These are phyloP conservation scores for Phaeolepiota aurea DNA, from an alignment of 768 basidiomycete genomes.

Conservation along the genomic window DNA sequence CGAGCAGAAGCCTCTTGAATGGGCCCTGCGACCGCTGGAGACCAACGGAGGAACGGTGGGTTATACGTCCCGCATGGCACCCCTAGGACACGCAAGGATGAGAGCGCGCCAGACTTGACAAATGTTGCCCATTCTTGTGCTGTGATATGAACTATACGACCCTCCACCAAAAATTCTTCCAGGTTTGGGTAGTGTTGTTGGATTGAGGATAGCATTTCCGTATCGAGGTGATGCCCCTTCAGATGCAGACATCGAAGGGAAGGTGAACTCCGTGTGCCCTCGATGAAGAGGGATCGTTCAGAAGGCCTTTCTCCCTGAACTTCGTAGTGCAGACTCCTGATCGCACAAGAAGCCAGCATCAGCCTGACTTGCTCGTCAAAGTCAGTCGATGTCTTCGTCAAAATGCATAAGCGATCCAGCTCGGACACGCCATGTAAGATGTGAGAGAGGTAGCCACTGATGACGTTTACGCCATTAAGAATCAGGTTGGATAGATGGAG, in stretches of 20 bases:
- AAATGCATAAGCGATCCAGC: constrained; percentile 29
- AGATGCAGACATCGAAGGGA: constrained; percentile 32
- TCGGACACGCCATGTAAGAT: constrained; percentile 26
- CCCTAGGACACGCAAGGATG: constrained; percentile 23
- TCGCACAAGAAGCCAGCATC: constrained; percentile 29
- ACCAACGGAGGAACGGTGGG: constrained; percentile 34
- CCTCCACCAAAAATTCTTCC: constrained; percentile 30
- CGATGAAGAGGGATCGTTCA: constrained; percentile 21
- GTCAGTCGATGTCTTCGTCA: constrained; percentile 20
- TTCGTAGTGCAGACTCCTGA: constrained; percentile 37
- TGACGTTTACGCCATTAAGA: constrained; percentile 35
- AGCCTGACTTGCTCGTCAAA: constrained; percentile 31
- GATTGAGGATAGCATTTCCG: constrained; percentile 24
- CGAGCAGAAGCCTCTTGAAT: constrained; percentile 11
- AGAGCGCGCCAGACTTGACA: constrained; percentile 23
- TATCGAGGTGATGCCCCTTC: constrained; percentile 30
- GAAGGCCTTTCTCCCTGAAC: constrained; percentile 18
- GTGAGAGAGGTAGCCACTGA: constrained; percentile 30
- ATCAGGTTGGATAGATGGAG: constrained; percentile 28
- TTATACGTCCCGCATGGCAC: constrained; percentile 29
- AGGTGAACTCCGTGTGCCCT: constrained; percentile 13
- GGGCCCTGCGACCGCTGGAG: constrained; percentile 8
- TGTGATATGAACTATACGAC: constrained; percentile 27
- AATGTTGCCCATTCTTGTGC: constrained; percentile 33
- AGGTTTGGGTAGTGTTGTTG: constrained; percentile 25